These are phyloP conservation scores for Trichoderma atrobrunneum DNA, from an alignment of 2,329 filamentous ascomycete species.

Conservation along the genomic window DNA sequence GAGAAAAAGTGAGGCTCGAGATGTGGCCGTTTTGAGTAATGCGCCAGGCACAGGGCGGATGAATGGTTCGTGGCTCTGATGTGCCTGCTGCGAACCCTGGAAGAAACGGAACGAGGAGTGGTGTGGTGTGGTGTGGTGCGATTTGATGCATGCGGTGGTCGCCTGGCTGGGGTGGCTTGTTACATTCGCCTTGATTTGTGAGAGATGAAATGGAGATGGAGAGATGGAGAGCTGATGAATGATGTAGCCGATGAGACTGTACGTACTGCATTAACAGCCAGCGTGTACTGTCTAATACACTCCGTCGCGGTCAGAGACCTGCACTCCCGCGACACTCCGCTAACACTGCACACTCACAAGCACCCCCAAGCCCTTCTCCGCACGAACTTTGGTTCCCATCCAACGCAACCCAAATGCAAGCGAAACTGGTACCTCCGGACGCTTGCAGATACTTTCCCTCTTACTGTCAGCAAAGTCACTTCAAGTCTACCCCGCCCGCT, in stretches of 20 bases:
- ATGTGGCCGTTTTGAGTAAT: not conserved
- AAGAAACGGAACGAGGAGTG: not conserved
- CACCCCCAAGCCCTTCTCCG: not conserved
- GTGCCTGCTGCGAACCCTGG: not conserved
- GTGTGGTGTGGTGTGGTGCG: slow-evolving; percentile 3
- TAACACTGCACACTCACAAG: not conserved
- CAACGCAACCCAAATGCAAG: not conserved
- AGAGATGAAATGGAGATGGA: not conserved
- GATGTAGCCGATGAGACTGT: not conserved
- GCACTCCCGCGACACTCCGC: not conserved
- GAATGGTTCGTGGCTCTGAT: not conserved
- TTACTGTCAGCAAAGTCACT: not conserved
- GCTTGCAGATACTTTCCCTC: not conserved
- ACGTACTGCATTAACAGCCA: not conserved
- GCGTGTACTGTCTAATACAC: not conserved
- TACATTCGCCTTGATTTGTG: not conserved
- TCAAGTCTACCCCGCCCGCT: not conserved
- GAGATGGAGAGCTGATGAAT: not conserved
- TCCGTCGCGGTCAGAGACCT: not conserved
- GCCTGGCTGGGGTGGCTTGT: not conserved
- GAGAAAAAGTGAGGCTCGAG: not conserved
- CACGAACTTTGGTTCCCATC: not conserved
- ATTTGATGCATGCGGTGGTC: not conserved
- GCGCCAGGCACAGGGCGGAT: not conserved
- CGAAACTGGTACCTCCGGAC: not conserved